Evolutionary conservation across 352 stramenopile genomes (phyloP).

Genomic region (Pythium rishiriense): DNA sequence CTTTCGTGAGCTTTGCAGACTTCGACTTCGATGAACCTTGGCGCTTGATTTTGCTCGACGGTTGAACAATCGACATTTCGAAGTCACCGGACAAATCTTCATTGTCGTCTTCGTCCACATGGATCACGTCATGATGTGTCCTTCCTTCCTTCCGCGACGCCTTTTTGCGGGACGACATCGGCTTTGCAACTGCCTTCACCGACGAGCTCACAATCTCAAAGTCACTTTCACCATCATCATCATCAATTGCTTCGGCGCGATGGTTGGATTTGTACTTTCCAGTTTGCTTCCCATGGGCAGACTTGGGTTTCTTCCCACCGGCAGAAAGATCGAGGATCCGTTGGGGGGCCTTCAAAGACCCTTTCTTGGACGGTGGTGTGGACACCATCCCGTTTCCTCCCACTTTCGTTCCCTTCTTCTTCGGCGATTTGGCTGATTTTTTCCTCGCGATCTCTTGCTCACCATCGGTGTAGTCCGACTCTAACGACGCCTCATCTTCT

Average conservation of each 20-base stretch:
- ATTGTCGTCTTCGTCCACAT: conserved; percentile 19
- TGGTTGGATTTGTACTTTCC: neutral
- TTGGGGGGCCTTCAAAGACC: neutral
- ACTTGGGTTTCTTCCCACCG: conserved; percentile 2
- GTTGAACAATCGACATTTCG: conserved; percentile 6
- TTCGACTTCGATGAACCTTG: neutral
- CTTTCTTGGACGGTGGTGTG: conserved; percentile 8
- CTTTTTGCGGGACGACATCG: conserved; percentile 12
- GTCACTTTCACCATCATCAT: conserved; percentile 17
- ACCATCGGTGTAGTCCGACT: conserved; percentile 18
- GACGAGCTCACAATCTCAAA: conserved; percentile 16
- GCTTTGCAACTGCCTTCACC: conserved; percentile 8
- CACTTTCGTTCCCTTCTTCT: conserved; percentile 2
- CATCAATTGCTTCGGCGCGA: conserved; percentile 13
- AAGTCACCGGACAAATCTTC: conserved; percentile 6
- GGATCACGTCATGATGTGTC: conserved; percentile 13
- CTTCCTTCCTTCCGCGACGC: conserved; percentile 27
- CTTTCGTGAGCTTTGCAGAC: neutral
- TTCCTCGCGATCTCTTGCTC: neutral
- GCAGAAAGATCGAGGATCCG: conserved; percentile 10
- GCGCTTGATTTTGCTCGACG: neutral
- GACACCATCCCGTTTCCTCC: neutral
- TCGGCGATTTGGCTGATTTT: neutral
- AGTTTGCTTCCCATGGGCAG: neutral
- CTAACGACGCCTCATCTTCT: conserved; percentile 9